phyloP scores from a whole-genome alignment of 2,329 filamentous ascomycete species.

The Curvularia sp. region DNA sequence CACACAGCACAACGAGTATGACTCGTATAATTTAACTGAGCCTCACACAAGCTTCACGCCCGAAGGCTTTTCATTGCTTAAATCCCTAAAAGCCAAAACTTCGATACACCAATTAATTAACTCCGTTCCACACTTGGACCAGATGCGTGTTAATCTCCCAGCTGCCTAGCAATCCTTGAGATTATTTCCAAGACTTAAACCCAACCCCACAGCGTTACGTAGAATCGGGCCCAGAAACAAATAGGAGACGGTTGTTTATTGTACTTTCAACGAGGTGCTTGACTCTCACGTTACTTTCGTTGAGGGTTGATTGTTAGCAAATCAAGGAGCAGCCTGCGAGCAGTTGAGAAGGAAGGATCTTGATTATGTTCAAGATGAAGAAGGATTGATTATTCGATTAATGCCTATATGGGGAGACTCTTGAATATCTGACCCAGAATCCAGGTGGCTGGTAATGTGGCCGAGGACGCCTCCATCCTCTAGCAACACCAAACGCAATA shows the following conservation, averaged over 20 bases:
- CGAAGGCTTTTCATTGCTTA: slow-evolving; percentile 44
- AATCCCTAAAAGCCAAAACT: slow-evolving; percentile 44
- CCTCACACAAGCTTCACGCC: slow-evolving; percentile 47
- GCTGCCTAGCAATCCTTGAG: too few species aligned
- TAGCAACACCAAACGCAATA: too few species aligned
- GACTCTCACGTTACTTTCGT: neutral
- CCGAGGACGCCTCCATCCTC: too few species aligned
- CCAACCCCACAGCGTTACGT: slow-evolving; percentile 40
- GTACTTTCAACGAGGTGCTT: neutral
- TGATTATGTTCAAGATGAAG: neutral
- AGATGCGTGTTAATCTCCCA: slow-evolving; percentile 43
- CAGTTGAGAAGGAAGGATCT: neutral
- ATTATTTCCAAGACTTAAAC: slow-evolving; percentile 35
- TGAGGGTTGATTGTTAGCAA: neutral
- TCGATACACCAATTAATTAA: slow-evolving; percentile 36
- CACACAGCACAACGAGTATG: neutral
- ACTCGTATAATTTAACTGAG: slow-evolving; percentile 3
- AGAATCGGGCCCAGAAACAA: neutral
- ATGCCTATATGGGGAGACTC: too few species aligned
- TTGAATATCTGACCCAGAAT: too few species aligned
- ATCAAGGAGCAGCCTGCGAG: neutral
- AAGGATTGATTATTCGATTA: too few species aligned
- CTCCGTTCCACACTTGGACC: slow-evolving; percentile 37
- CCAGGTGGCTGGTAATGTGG: too few species aligned
- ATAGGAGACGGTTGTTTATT: neutral